Conservation (phyloP, 75 land plant species). For the Cunninghamia lanceolata region DNA sequence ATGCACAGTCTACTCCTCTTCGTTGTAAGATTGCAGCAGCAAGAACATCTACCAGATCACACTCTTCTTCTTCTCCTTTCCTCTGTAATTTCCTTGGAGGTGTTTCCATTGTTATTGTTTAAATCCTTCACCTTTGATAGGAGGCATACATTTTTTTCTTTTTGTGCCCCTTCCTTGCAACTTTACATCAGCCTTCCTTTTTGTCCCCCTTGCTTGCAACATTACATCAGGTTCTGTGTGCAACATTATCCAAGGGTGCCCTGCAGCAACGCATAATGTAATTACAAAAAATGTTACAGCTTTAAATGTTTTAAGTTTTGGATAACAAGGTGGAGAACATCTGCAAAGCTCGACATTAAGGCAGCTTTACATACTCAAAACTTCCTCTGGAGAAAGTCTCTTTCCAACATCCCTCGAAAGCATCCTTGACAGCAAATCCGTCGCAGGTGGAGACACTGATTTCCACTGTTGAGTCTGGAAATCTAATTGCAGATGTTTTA, state of each 20-base stretch:
- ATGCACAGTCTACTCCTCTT: constrained; percentile 51
- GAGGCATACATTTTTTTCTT: constrained; percentile 6
- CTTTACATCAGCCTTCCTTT: no score
- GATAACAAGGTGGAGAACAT: background rate
- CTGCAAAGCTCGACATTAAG: no score
- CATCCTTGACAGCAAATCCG: constrained; percentile 56
- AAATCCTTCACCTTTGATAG: background rate
- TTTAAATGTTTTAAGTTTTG: background rate
- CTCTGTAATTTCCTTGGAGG: background rate
- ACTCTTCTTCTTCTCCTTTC: constrained; percentile 20
- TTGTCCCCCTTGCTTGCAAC: constrained; percentile 21
- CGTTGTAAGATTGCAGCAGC: constrained; percentile 50
- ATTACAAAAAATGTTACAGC: background rate
- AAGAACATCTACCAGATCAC: constrained; percentile 52
- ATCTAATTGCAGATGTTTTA: constrained; percentile 54
- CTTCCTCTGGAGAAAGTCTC: constrained; percentile 65
- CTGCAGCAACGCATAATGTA: constrained; percentile 19
- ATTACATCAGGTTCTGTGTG: constrained; percentile 40
- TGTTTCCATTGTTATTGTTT: background rate
- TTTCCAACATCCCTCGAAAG: constrained; percentile 47
- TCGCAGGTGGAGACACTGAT: constrained; percentile 49
- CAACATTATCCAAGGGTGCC: constrained; percentile 70
- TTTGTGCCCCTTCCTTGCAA: no score
- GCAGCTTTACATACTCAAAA: constrained; percentile 35
- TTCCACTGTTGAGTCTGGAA: constrained; percentile 52